Percentiles rank a stretch among this genome's conserved stretches.
These are phyloP conservation scores for Podila epigama DNA, from an alignment of 192 early-diverging fungal species.

Conservation along the genomic window DNA sequence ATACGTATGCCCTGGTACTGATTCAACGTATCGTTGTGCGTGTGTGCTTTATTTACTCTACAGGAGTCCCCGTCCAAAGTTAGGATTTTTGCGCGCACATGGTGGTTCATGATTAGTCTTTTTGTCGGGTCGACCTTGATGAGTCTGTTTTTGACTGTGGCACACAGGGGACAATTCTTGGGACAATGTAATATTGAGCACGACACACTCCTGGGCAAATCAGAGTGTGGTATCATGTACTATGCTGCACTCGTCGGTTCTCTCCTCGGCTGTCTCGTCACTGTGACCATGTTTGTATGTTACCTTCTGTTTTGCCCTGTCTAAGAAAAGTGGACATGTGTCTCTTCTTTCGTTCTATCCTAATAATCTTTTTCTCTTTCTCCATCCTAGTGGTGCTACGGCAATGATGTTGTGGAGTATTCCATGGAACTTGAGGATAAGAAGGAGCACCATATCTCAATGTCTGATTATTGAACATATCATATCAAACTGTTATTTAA, in stretches of 20 bases:
- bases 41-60: not conserved
- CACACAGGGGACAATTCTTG: constrained; percentile 26
- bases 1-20: no score
- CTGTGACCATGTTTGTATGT: constrained; percentile 45
- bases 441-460: constrained; percentile 14
- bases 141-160: constrained; percentile 24
- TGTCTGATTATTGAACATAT: no score
- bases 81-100: constrained; percentile 21
- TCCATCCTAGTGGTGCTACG: constrained; percentile 44
- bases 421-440: constrained; percentile 14
- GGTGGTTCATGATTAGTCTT: constrained; percentile 41
- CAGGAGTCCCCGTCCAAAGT: constrained; percentile 32
- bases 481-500: no score
- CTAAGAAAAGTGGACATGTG: not conserved
- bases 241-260: constrained; percentile 32
- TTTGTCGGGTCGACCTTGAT: constrained; percentile 31
- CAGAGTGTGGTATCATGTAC: constrained; percentile 37
- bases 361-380: not conserved
- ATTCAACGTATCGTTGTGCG: not conserved
- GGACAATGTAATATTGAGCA: constrained; percentile 17
- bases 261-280: constrained; percentile 31
- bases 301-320: not conserved
- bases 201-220: constrained; percentile 1
- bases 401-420: constrained; percentile 40
- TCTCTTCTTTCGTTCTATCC: not conserved